Base-by-base conservation (phyloP, 371 early-diverging fungal species). In the Polyrhizophydium stewartii region DNA sequence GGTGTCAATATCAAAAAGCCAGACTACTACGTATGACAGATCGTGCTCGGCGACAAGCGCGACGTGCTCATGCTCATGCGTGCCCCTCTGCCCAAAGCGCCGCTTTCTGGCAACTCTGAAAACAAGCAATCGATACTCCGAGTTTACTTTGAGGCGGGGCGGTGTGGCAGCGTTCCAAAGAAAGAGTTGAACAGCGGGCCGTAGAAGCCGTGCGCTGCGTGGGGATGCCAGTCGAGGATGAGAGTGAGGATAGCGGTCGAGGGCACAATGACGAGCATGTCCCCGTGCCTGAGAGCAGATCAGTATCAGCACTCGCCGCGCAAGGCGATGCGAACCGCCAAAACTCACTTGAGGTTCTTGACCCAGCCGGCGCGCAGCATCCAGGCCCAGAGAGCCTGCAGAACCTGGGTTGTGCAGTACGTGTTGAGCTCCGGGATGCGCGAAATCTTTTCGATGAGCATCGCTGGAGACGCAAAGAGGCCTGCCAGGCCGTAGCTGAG, bases 1-100 rank as follows among this genome's bases (percentile, higher is more conserved):
- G 98, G 98, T 43, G 87, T 97, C 55, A 94, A 93, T 63, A 82
- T 94, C 55, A 92, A 90, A 68, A 94, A 94, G 64, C 96, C 97
- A 13, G 96, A 96, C 27, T 96, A 92, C 75, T 95, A 82, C 70
- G 3, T 63, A n/a, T 70, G 50, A 63, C 24, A n/a, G n/a, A n/a
- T n/a, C n/a, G n/a, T n/a, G n/a, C n/a, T n/a, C n/a, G n/a, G n/a
- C n/a, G n/a, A n/a, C n/a, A n/a, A n/a, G n/a, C n/a, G n/a, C n/a
- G n/a, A n/a, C n/a, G n/a, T n/a, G n/a, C n/a, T n/a, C n/a, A n/a
- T n/a, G n/a, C n/a, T n/a, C n/a, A n/a, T n/a, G n/a, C n/a, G n/a
- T n/a, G n/a, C n/a, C n/a, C n/a, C n/a, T n/a, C n/a, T n/a, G n/a
- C n/a, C n/a, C n/a, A n/a, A n/a, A n/a, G n/a, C n/a, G n/a, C n/a